Evolutionary conservation across 768 basidiomycete genomes (phyloP).

Genomic region (Kwoniella sp.): DNA sequence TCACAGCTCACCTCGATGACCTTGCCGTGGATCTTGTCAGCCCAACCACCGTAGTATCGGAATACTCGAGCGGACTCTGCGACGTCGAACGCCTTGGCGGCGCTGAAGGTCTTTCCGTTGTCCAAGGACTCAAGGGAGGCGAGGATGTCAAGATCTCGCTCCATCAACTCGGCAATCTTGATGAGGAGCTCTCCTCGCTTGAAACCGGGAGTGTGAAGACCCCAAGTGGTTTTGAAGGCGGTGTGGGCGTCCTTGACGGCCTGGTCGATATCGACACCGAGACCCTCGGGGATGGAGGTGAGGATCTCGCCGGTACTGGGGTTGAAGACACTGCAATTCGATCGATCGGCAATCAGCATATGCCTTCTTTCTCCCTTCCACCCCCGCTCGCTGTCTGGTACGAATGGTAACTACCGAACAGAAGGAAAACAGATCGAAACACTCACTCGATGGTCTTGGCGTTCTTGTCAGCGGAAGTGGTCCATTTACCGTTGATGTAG

Average conservation of each 20-base stretch:
- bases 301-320: slow-evolving; percentile 55
- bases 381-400: too few species aligned
- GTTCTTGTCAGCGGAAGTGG: slow-evolving; percentile 56
- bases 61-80: slow-evolving; percentile 43
- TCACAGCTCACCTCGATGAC: slow-evolving; percentile 56
- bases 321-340: slow-evolving; percentile 52
- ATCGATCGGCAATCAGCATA: neutral
- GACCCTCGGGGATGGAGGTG: slow-evolving; percentile 49
- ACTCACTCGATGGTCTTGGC: slow-evolving; percentile 54
- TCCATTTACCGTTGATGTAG: slow-evolving; percentile 90
- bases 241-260: slow-evolving; percentile 80
- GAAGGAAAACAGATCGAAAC: neutral
- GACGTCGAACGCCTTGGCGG: slow-evolving; percentile 39
- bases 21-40: slow-evolving; percentile 90
- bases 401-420: slow-evolving; percentile 4
- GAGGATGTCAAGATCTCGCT: slow-evolving; percentile 76
- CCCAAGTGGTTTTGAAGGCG: slow-evolving; percentile 85
- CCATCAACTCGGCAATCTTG: slow-evolving; percentile 87
- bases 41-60: slow-evolving; percentile 90
- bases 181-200: slow-evolving; percentile 78
- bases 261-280: slow-evolving; percentile 68
- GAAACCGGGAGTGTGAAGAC: slow-evolving; percentile 65
- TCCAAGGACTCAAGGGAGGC: slow-evolving; percentile 84
- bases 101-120: slow-evolving; percentile 75
- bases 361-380: neutral